Conservation (phyloP, 2,329 filamentous ascomycete genomes). For the Geosmithia flava region DNA sequence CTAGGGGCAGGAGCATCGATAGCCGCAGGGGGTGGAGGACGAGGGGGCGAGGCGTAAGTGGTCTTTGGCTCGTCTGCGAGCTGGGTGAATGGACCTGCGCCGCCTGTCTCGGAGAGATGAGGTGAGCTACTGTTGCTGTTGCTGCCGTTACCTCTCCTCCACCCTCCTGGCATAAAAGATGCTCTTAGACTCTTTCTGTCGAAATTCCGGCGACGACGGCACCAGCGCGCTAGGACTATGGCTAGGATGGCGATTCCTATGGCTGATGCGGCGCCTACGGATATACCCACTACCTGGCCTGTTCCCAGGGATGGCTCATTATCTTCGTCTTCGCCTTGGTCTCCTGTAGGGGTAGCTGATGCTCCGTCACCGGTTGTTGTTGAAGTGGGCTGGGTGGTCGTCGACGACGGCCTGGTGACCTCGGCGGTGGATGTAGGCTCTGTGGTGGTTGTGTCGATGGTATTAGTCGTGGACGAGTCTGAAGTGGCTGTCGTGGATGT, state of each 20-base stretch:
- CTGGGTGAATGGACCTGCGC: slow-evolving; percentile 3
- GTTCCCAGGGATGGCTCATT: slow-evolving; percentile 14
- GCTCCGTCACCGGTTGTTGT: slow-evolving; percentile 3
- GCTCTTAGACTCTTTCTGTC: neutral
- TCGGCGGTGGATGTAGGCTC: neutral
- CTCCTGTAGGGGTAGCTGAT: neutral
- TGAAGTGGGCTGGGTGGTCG: neutral
- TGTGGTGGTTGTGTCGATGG: neutral
- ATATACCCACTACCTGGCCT: slow-evolving; percentile 44
- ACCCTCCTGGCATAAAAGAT: neutral
- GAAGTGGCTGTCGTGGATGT: slow-evolving; percentile 13
- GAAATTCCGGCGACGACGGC: slow-evolving; percentile 13
- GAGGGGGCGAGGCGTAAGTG: slow-evolving; percentile 1
- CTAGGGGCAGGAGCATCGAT: slow-evolving; percentile 9
- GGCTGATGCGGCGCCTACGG: slow-evolving; percentile 38
- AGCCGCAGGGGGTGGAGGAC: slow-evolving; percentile 2
- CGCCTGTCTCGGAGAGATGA: neutral
- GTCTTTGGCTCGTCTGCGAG: neutral
- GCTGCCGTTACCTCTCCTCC: neutral
- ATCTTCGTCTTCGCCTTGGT: slow-evolving; percentile 4
- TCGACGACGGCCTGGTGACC: slow-evolving; percentile 4
- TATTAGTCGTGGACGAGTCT: neutral
- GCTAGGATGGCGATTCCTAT: slow-evolving; percentile 33
- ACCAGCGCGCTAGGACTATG: slow-evolving; percentile 28
- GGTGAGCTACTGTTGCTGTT: neutral